Evolutionary conservation across 2,329 filamentous ascomycete species (phyloP).

Genomic region (Diaporthe humulicola): DNA sequence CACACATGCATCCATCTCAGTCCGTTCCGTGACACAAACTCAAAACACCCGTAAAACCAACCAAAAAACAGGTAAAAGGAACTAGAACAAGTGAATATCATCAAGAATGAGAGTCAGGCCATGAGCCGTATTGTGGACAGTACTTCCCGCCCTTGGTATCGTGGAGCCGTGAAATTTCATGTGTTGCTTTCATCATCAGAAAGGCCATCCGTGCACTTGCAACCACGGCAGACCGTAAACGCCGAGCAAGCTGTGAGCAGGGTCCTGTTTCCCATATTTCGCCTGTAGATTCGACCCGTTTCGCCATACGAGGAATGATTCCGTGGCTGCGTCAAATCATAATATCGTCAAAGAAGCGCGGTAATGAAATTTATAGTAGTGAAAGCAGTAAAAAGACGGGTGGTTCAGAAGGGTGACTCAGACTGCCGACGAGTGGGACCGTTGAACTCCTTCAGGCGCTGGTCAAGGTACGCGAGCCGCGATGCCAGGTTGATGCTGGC

Average conservation of each 20-base stretch:
- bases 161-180: conserved; percentile 13
- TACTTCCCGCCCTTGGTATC: conserved; percentile 21
- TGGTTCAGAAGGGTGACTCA: conserved; percentile 61
- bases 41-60: conserved; percentile 1
- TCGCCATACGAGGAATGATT: conserved; percentile 22
- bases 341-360: conserved; percentile 37
- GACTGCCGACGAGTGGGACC: conserved; percentile 60
- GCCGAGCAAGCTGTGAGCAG: conserved; percentile 22
- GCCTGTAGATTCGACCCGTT: conserved; percentile 28
- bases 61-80: not conserved
- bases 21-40: not conserved
- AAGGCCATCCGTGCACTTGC: conserved; percentile 9
- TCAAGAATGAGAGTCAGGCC: conserved; percentile 18
- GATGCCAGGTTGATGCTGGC: conserved; percentile 61
- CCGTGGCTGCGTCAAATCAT: conserved; percentile 27
- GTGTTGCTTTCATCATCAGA: not conserved
- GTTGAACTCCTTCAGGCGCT: conserved; percentile 68
- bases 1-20: conserved; percentile 8
- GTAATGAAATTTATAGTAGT: conserved; percentile 44
- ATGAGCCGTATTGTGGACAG: conserved; percentile 8
- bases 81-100: not conserved
- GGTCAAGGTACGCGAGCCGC: conserved; percentile 70
- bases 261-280: conserved; percentile 6
- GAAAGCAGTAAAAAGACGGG: not conserved
- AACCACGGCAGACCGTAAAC: conserved; percentile 10